Percentiles rank a stretch among this genome's conserved stretches.
Conservation (phyloP, 345 rosid species). For the Sisymbrium altissimum region DNA sequence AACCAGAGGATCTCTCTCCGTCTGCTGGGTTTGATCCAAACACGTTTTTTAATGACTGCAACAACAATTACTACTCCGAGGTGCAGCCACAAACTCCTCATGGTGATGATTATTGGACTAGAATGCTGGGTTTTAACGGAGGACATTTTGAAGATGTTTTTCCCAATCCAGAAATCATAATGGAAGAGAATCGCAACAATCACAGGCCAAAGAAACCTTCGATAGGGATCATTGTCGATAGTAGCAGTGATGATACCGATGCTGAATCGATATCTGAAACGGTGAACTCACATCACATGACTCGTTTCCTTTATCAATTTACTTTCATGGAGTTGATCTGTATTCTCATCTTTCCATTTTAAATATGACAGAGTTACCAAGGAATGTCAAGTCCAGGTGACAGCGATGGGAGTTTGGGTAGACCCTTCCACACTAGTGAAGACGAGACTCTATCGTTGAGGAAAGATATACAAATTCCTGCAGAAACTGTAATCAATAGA, state of each 20-base stretch:
- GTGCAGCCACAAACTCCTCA: not conserved
- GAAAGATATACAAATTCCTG: slow-evolving; percentile 2
- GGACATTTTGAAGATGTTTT: not conserved
- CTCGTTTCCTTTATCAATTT: not conserved
- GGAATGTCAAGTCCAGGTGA: slow-evolving; percentile 11
- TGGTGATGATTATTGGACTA: not conserved
- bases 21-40: not conserved
- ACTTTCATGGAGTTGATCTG: not conserved
- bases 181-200: slow-evolving; percentile 1
- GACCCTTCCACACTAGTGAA: not conserved
- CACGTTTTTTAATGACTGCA: not conserved
- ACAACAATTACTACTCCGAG: not conserved
- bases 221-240: not conserved
- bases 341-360: not conserved
- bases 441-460: not conserved
- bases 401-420: not conserved
- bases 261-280: slow-evolving; percentile 15
- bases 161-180: not conserved
- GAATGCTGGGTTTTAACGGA: not conserved
- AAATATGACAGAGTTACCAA: slow-evolving; percentile 21
- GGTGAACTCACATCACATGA: not conserved
- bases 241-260: slow-evolving; percentile 13
- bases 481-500: not conserved
- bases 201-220: slow-evolving; percentile 16
- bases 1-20: not conserved